Evolutionary conservation across 306 rosid species (phyloP).

Genomic region (Oxytropis ochrocephala): DNA sequence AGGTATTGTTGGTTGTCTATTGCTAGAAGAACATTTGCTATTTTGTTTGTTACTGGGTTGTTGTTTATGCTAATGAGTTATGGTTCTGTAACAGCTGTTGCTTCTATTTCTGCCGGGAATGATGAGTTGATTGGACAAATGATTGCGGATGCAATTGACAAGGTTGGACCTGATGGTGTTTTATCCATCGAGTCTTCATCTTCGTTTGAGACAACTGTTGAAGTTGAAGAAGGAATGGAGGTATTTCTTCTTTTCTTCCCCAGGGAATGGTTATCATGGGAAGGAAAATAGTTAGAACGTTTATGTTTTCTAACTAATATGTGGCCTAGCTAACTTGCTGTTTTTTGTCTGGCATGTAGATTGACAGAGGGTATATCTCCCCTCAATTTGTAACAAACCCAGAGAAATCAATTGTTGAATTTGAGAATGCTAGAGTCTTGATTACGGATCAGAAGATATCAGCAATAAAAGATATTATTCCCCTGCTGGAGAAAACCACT

Average conservation of each 20-base stretch:
- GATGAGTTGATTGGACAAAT: slow-evolving; percentile 84
- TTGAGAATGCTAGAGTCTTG: slow-evolving; percentile 68
- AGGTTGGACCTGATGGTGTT: slow-evolving; percentile 99
- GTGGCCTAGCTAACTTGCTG: too few relatives aligned
- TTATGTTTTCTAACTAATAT: too few relatives aligned
- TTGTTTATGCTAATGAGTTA: background rate
- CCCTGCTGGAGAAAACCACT: slow-evolving; percentile 90
- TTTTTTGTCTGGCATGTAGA: too few relatives aligned
- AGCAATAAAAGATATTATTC: slow-evolving; percentile 91
- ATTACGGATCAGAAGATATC: slow-evolving; percentile 92
- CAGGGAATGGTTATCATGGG: too few relatives aligned
- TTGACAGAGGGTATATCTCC: too few relatives aligned
- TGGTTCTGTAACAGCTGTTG: slow-evolving; percentile 53
- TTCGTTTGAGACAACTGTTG: slow-evolving; percentile 91
- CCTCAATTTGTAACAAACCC: too few relatives aligned
- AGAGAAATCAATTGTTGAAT: too few relatives aligned
- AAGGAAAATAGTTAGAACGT: too few relatives aligned
- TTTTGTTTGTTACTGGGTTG: background rate
- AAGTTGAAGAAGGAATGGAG: slow-evolving; percentile 95
- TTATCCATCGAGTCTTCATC: slow-evolving; percentile 94
- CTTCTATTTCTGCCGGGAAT: slow-evolving; percentile 92
- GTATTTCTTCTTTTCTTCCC: too few relatives aligned
- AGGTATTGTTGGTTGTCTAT: slow-evolving; percentile 37
- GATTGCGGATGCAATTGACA: slow-evolving; percentile 92
- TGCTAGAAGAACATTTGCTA: background rate